Evolutionary conservation across 164 flowering plant species (phyloP), one percentile per base, ranked within the genome.

Genomic region (Nymphaea thermarum): DNA sequence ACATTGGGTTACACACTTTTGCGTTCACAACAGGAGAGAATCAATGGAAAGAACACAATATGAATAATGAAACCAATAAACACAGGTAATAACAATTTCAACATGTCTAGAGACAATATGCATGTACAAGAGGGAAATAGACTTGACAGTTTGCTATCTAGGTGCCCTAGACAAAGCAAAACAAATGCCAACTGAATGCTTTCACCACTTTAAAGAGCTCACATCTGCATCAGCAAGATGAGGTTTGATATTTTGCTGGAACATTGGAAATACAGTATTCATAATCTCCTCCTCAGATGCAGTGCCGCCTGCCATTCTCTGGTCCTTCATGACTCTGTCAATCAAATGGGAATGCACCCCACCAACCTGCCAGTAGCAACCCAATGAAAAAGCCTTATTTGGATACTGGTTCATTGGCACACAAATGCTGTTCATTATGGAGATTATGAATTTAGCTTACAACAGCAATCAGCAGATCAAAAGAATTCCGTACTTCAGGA

Each of bases 161-260:
- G 12, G 12, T 47, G 12, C 55, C 12, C 55, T 47, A 6, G 36
- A 25, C 36, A 25, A 47, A 47, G 55, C 12, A 47, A 47, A 47
- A 47, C 12, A 12, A 47, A 47, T 12, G 12, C 12, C 55, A 47
- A 47, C 55, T 12, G 12, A 47, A 47, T 47, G 55, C 4, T 66
- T 17, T 12, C 42, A 36, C 6, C 64, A 61, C 36, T 61, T 61
- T 8, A n/a, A 36, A n/a, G 64, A 61, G 89, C 98, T 89, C 60
- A 91, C 98, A 83, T 95, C 97, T 43, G 99, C 99, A 80, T 90
- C 96, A 77, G 92, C 99, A 70, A 95, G 98, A 84, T 95, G 99
- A 59, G 99, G 99, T 77, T 92, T 98, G 72, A 95, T 95, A 71
- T 87, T 81, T 76, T 86, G 96, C 85, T 92, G 98, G 75, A 95